Percentiles rank a stretch among this genome's conserved stretches.
These are phyloP conservation scores for Digitaria exilis DNA, from an alignment of 202 grass and related monocot species.

Conservation along the genomic window DNA sequence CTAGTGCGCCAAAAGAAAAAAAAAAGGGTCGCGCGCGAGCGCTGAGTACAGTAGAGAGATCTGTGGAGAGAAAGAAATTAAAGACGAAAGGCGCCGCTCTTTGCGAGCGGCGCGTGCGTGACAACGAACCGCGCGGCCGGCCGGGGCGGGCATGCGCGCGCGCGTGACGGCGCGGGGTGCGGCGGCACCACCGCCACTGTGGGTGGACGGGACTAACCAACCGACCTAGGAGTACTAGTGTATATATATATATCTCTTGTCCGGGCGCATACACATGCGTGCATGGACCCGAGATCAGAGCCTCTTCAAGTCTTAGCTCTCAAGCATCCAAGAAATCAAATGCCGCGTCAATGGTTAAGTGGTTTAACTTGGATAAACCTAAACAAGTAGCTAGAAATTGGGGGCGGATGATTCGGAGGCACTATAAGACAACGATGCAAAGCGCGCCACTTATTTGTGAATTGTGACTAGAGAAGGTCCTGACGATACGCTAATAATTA, in stretches of 20 bases:
- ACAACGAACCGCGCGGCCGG: background rate
- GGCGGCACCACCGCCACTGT: background rate
- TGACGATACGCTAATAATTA: no score
- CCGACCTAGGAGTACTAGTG: background rate
- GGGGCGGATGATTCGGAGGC: no score
- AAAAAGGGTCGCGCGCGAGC: background rate
- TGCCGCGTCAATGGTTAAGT: no score
- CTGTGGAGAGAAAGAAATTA: no score
- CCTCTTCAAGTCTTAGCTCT: slow-evolving; percentile 1
- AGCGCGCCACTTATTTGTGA: no score
- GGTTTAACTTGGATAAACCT: no score
- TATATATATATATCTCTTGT: background rate
- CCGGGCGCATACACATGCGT: background rate
- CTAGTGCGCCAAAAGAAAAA: background rate
- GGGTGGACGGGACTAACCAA: slow-evolving; percentile 2
- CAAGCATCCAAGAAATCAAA: background rate
- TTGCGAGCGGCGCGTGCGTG: background rate
- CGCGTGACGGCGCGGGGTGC: background rate
- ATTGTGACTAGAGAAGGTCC: no score
- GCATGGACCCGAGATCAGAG: background rate
- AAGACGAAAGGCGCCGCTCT: slow-evolving; percentile 5
- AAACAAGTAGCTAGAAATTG: no score
- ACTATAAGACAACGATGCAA: no score
- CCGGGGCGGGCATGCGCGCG: background rate
- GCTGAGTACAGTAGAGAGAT: background rate